Percentiles rank a stretch among this genome's conserved stretches.
phyloP scores from a whole-genome alignment of 768 basidiomycete genomes.

The Pholiota microspora region DNA sequence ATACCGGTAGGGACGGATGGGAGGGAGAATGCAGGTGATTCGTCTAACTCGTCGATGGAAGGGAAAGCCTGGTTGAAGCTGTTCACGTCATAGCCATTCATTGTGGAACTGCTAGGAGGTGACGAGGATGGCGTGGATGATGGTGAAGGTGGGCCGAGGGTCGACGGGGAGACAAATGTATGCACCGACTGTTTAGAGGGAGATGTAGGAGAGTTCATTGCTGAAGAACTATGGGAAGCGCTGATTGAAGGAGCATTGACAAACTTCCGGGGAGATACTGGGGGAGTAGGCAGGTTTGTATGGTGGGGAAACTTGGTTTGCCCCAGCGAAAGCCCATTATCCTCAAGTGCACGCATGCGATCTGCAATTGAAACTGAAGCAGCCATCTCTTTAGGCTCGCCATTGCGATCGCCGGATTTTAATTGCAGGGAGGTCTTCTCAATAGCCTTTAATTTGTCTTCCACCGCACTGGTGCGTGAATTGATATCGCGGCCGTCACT shows the following conservation, averaged over 20 bases:
- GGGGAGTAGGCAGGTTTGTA: slow-evolving; percentile 36
- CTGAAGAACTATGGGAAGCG: slow-evolving; percentile 23
- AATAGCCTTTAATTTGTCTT: slow-evolving; percentile 46
- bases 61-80: slow-evolving; percentile 72
- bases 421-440: slow-evolving; percentile 25
- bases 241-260: slow-evolving; percentile 25
- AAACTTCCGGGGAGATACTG: slow-evolving; percentile 36
- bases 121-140: slow-evolving; percentile 68
- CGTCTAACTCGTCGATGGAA: slow-evolving; percentile 74
- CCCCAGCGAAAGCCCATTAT: slow-evolving; percentile 64
- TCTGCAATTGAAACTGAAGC: slow-evolving; percentile 76
- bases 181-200: slow-evolving; percentile 50
- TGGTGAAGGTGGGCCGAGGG: slow-evolving; percentile 76
- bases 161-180: slow-evolving; percentile 65
- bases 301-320: slow-evolving; percentile 56
- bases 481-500: slow-evolving; percentile 38
- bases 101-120: slow-evolving; percentile 35
- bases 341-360: slow-evolving; percentile 72
- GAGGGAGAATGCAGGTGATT: slow-evolving; percentile 44
- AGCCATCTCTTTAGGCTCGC: slow-evolving; percentile 35
- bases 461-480: slow-evolving; percentile 35
- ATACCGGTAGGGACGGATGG: slow-evolving; percentile 47
- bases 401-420: slow-evolving; percentile 12
- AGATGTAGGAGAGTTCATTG: slow-evolving; percentile 30
- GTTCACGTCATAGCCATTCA: slow-evolving; percentile 36